Conservation (phyloP, 371 early-diverging fungal genomes). For the Massospora cicadina region DNA sequence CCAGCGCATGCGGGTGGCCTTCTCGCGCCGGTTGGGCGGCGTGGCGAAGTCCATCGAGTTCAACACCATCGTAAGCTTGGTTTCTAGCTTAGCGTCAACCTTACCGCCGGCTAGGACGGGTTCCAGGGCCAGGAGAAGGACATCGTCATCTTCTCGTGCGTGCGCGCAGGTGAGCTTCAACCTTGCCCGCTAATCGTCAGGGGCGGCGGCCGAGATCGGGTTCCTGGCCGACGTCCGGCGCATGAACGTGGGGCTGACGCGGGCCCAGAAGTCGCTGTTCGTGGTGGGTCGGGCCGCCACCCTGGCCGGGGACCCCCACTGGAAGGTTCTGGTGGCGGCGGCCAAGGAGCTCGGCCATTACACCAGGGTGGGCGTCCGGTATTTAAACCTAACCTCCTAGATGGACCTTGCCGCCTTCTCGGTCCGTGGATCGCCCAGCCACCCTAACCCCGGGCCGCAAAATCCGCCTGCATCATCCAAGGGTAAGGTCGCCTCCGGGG, state of each 20-base stretch:
- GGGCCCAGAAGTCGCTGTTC: constrained; percentile 78
- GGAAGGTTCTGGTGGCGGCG: constrained; percentile 19
- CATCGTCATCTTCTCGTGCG: constrained; percentile 87
- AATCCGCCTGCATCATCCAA: neutral
- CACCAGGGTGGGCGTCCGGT: neutral
- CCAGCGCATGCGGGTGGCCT: constrained; percentile 39
- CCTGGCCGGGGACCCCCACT: constrained; percentile 33
- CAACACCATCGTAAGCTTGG: constrained; percentile 55
- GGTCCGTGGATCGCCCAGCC: neutral
- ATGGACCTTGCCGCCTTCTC: neutral
- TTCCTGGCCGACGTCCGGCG: constrained; percentile 78
- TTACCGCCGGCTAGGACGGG: constrained; percentile 49
- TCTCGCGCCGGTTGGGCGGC: constrained; percentile 40
- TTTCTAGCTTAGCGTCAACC: neutral
- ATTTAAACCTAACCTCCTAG: neutral
- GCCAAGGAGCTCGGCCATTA: neutral
- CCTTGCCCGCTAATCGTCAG: constrained; percentile 1
- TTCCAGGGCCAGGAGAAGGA: constrained; percentile 99
- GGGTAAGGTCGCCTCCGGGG: neutral
- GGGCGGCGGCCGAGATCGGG: constrained; percentile 50
- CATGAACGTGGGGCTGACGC: constrained; percentile 90
- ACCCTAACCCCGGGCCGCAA: neutral
- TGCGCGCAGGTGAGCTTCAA: constrained; percentile 44
- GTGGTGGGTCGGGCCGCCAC: constrained; percentile 65
- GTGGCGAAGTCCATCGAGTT: constrained; percentile 68